These are phyloP conservation scores for Coemansia furcata DNA, from an alignment of 192 early-diverging fungal genomes.

Conservation along the genomic window DNA sequence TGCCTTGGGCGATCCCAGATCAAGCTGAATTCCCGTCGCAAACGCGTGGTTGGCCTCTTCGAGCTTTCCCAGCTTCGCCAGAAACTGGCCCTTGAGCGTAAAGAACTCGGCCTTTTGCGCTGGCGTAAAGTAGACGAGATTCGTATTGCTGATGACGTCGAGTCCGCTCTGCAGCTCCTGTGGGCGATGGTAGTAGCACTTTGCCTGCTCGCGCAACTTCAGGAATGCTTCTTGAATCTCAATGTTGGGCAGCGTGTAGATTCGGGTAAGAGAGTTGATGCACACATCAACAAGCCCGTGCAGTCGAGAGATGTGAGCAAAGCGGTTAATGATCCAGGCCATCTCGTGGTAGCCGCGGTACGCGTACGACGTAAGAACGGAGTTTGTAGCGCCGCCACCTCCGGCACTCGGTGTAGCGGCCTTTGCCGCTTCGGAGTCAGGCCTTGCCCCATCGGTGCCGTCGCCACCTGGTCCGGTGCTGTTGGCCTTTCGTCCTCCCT, in stretches of 20 bases:
- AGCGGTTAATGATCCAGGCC: constrained; percentile 99
- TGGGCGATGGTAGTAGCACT: constrained; percentile 92
- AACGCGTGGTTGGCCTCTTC: constrained; percentile 89
- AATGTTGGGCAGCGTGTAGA: constrained; percentile 99
- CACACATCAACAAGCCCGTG: constrained; percentile 96
- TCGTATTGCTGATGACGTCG: constrained; percentile 99
- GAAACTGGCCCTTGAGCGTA: constrained; percentile 92
- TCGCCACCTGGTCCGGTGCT: constrained; percentile 1
- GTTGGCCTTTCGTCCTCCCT: constrained; percentile 36
- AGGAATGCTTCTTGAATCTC: constrained; percentile 99
- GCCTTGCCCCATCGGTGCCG: constrained; percentile 15
- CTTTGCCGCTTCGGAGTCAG: constrained; percentile 11
- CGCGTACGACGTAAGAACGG: constrained; percentile 71
- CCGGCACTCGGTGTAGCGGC: constrained; percentile 3
- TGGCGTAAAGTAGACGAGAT: constrained; percentile 89
- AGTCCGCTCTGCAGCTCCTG: constrained; percentile 86
- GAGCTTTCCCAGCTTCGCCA: constrained; percentile 80
- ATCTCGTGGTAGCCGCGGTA: constrained; percentile 99
- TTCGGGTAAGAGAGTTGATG: constrained; percentile 86
- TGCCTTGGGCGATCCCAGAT: constrained; percentile 83
- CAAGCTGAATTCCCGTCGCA: constrained; percentile 86
- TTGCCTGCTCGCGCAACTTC: constrained; percentile 96
- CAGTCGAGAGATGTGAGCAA: constrained; percentile 93
- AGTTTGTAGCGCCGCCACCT: constrained; percentile 12
- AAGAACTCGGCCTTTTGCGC: constrained; percentile 98